Conservation (phyloP, 2,329 filamentous ascomycete genomes). For the Colletotrichum tamarilloi region DNA sequence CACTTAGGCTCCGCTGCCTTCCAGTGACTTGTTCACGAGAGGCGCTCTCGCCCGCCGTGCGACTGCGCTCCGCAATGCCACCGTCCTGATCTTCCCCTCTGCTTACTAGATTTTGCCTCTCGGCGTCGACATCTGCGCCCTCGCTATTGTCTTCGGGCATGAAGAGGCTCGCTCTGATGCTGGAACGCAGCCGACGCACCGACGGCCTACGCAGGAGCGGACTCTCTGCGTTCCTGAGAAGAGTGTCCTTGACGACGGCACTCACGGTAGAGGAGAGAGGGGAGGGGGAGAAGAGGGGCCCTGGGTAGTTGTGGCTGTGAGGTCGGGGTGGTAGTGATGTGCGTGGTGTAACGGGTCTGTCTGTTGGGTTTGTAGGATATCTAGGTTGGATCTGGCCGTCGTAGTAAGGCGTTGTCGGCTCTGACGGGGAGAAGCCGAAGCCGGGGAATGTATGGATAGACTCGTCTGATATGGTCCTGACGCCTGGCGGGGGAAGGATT, state of each 20-base stretch:
- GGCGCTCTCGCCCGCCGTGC: conserved; percentile 26
- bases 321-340: conserved; percentile 37
- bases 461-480: conserved; percentile 51
- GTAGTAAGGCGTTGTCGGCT: conserved; percentile 46
- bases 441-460: conserved; percentile 44
- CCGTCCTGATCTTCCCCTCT: conserved; percentile 1
- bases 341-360: conserved; percentile 37
- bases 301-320: conserved; percentile 53
- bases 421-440: conserved; percentile 41
- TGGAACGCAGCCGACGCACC: conserved; percentile 59
- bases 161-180: conserved; percentile 65
- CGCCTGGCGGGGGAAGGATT: conserved; percentile 45
- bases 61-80: conserved; percentile 21
- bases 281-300: conserved; percentile 68
- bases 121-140: conserved; percentile 37
- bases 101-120: conserved; percentile 17
- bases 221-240: conserved; percentile 58
- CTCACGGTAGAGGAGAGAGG: conserved; percentile 70
- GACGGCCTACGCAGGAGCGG: conserved; percentile 55
- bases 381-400: conserved; percentile 40
- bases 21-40: conserved; percentile 37
- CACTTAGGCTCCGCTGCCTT: conserved; percentile 54
- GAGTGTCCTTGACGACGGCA: conserved; percentile 66
- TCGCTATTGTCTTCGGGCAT: conserved; percentile 59
- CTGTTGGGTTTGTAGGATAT: conserved; percentile 32